These are phyloP conservation scores for Phtheirospermum japonicum DNA, from an alignment of 257 asterid species.

Conservation along the genomic window DNA sequence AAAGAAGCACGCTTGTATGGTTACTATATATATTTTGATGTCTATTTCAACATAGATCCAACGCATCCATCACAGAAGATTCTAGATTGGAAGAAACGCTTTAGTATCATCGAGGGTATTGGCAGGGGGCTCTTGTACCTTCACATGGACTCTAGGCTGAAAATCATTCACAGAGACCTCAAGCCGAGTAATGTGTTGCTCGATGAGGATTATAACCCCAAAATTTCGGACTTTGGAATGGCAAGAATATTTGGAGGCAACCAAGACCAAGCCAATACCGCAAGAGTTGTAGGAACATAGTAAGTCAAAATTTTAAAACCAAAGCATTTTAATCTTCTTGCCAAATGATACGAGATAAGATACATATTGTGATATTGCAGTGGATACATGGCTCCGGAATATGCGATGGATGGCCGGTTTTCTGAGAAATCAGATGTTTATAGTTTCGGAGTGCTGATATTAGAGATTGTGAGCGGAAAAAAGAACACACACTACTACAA, in stretches of 20 bases:
- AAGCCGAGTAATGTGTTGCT: conserved; percentile 42
- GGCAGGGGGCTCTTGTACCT: conserved; percentile 42
- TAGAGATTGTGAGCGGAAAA: conserved; percentile 48
- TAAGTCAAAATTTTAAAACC: conserved; percentile 15
- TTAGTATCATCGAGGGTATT: conserved; percentile 35
- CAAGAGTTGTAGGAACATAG: conserved; percentile 45
- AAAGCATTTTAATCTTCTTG: not conserved
- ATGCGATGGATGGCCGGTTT: conserved; percentile 47
- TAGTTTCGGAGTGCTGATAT: conserved; percentile 45
- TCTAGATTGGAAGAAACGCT: conserved; percentile 35
- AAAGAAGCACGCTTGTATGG: not conserved
- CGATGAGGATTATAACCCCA: conserved; percentile 41
- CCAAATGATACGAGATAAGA: not conserved
- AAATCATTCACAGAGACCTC: conserved; percentile 41
- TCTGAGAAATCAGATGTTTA: conserved; percentile 51
- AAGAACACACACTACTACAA: conserved; percentile 42
- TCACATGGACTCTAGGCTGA: conserved; percentile 41
- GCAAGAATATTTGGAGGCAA: conserved; percentile 44
- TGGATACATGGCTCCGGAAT: conserved; percentile 66
- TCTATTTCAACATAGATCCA: conserved; percentile 10
- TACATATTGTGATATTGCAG: conserved; percentile 28
- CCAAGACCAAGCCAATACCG: conserved; percentile 35
- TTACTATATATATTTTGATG: too few relatives aligned
- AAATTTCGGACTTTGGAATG: conserved; percentile 46
- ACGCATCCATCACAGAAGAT: conserved; percentile 9